Evolutionary conservation across 768 basidiomycete species (phyloP).

Genomic region (Suillus clintonianus): DNA sequence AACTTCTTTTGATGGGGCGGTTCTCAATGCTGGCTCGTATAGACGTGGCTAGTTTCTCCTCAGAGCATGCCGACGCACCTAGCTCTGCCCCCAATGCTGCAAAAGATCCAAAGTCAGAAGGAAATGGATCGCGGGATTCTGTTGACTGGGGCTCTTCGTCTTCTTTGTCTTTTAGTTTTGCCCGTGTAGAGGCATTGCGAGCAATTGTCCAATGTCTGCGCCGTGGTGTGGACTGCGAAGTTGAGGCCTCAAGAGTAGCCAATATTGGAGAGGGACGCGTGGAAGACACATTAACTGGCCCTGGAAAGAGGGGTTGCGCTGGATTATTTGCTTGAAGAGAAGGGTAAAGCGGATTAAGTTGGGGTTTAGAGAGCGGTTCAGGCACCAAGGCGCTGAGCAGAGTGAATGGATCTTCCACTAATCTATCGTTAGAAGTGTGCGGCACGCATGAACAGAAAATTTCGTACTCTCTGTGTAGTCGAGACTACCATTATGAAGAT

Average conservation of each 20-base stretch:
- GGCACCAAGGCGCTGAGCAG: constrained; percentile 64
- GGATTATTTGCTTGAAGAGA: constrained; percentile 29
- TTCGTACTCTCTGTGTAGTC: constrained; percentile 69
- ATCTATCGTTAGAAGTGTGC: constrained; percentile 8
- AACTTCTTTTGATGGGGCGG: constrained; percentile 19
- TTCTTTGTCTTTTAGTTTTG: constrained; percentile 54
- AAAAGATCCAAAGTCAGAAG: constrained; percentile 65
- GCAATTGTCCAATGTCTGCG: constrained; percentile 64
- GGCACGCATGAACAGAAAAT: background rate
- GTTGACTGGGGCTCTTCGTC: constrained; percentile 37
- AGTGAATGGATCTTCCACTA: constrained; percentile 81
- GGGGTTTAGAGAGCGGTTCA: constrained; percentile 56
- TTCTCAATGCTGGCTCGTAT: constrained; percentile 39
- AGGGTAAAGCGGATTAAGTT: constrained; percentile 58
- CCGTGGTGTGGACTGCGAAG: constrained; percentile 19
- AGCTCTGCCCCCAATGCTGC: constrained; percentile 41
- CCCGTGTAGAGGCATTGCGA: constrained; percentile 51
- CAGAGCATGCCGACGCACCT: constrained; percentile 40
- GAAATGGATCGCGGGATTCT: constrained; percentile 53
- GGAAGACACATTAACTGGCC: constrained; percentile 29
- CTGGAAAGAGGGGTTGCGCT: constrained; percentile 24
- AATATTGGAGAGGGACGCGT: constrained; percentile 14
- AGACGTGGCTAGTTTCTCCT: constrained; percentile 33
- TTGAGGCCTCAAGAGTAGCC: constrained; percentile 18
- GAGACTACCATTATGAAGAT: constrained; percentile 73